Percentiles rank a stretch among this genome's conserved stretches.
phyloP scores from a whole-genome alignment of 2,329 filamentous ascomycete species.

The Epichloe gansuensis region DNA sequence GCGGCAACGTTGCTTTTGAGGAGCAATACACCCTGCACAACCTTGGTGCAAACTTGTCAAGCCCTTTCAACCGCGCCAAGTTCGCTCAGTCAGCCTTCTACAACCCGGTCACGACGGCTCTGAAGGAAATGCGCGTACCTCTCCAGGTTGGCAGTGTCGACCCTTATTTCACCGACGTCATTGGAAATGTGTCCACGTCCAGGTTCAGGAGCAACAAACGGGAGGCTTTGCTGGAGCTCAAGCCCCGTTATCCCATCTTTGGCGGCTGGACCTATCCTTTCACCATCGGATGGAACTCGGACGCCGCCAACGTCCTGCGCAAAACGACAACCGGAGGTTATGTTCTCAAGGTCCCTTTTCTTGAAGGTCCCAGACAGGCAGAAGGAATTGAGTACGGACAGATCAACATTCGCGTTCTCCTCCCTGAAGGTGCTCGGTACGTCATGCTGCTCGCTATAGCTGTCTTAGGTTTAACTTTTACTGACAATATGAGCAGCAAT shows the following conservation, averaged over 20 bases:
- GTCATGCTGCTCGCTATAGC: slow-evolving; percentile 19
- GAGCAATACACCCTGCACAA: slow-evolving; percentile 85
- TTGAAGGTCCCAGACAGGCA: slow-evolving; percentile 76
- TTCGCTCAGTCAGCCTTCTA: slow-evolving; percentile 64
- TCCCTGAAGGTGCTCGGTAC: slow-evolving; percentile 83
- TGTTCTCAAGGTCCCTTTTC: slow-evolving; percentile 78
- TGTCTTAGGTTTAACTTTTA: background rate
- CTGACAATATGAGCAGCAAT: slow-evolving; percentile 46
- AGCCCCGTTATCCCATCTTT: slow-evolving; percentile 91
- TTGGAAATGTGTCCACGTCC: slow-evolving; percentile 94
- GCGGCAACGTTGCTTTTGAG: slow-evolving; percentile 88
- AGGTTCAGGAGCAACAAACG: slow-evolving; percentile 66
- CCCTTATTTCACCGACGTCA: slow-evolving; percentile 89
- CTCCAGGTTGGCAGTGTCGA: slow-evolving; percentile 69
- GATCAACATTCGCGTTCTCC: slow-evolving; percentile 65
- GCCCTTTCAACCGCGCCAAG: slow-evolving; percentile 62
- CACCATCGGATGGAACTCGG: slow-evolving; percentile 88
- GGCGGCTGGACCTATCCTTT: slow-evolving; percentile 98
- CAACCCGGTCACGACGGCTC: slow-evolving; percentile 61
- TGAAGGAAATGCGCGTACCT: slow-evolving; percentile 72
- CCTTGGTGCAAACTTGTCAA: slow-evolving; percentile 64
- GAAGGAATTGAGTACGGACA: slow-evolving; percentile 82
- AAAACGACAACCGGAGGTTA: slow-evolving; percentile 55
- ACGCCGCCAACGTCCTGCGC: slow-evolving; percentile 65
- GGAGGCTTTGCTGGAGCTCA: slow-evolving; percentile 76